Conservation (phyloP, 2,329 filamentous ascomycete genomes). For the Ascochyta pisi region DNA sequence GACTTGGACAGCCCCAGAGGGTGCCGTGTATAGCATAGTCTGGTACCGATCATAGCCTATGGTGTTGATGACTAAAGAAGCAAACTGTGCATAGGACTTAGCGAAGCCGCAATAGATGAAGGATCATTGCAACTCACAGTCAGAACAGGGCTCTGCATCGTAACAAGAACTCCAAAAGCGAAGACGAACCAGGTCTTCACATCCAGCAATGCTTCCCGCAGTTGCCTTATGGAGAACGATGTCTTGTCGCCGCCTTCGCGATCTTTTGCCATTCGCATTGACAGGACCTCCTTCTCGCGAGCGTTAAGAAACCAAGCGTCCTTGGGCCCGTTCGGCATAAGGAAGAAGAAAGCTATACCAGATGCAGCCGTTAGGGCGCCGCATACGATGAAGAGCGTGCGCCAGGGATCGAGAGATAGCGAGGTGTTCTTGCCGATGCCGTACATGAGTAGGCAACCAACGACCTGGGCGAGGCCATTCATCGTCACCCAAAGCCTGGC, state of each 20-base stretch:
- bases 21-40: constrained; percentile 57
- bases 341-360: constrained; percentile 55
- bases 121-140: background rate
- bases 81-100: constrained; percentile 45
- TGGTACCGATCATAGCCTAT: constrained; percentile 46
- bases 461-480: constrained; percentile 56
- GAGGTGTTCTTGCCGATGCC: constrained; percentile 53
- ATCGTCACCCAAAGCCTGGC: constrained; percentile 53
- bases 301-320: constrained; percentile 59
- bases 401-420: constrained; percentile 54
- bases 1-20: constrained; percentile 59
- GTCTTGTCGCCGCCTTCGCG: constrained; percentile 54
- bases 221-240: constrained; percentile 53
- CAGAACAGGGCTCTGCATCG: constrained; percentile 56
- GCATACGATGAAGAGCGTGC: constrained; percentile 58
- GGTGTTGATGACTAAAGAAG: constrained; percentile 56
- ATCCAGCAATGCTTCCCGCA: constrained; percentile 51
- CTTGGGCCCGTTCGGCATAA: constrained; percentile 57
- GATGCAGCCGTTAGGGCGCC: constrained; percentile 55
- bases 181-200: constrained; percentile 14
- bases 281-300: constrained; percentile 53
- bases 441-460: constrained; percentile 59
- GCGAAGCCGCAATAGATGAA: background rate
- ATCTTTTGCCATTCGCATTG: constrained; percentile 47
- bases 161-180: constrained; percentile 49